phyloP scores from a whole-genome alignment of 2,329 filamentous ascomycete genomes.

The Coniochaeta pulveracea region DNA sequence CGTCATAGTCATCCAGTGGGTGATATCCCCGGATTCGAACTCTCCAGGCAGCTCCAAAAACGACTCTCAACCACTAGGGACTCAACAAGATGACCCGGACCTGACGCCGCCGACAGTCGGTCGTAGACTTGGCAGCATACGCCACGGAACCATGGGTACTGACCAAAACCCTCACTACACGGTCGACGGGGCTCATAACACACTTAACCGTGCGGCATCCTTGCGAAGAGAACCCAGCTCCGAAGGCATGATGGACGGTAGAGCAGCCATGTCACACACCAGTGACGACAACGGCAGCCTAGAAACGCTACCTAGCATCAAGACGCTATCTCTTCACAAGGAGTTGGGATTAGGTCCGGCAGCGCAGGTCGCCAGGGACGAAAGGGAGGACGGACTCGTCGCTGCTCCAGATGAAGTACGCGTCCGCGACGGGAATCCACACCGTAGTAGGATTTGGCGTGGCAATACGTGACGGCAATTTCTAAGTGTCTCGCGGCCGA shows the following conservation, averaged over 20 bases:
- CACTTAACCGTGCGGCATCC: not conserved
- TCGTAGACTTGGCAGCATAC: not conserved
- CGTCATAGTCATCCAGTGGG: constrained; percentile 51
- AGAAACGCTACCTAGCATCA: constrained; percentile 1
- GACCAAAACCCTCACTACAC: not conserved
- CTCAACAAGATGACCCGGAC: not conserved
- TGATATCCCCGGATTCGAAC: constrained; percentile 29
- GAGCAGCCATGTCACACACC: not conserved
- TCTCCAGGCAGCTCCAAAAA: constrained; percentile 1
- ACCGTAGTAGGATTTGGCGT: constrained; percentile 2
- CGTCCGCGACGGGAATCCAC: not conserved
- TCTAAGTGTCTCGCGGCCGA: no score
- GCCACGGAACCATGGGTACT: not conserved
- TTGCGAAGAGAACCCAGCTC: constrained; percentile 1
- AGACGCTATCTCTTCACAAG: not conserved
- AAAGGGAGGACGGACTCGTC: not conserved
- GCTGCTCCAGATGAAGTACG: not conserved
- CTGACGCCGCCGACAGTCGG: not conserved
- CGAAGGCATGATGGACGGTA: constrained; percentile 1
- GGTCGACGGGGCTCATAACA: not conserved
- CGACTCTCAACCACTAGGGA: constrained; percentile 1
- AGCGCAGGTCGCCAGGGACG: not conserved
- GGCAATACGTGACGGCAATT: no score
- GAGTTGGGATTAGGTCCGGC: no score
- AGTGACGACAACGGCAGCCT: not conserved